phyloP scores from a whole-genome alignment of 2,329 filamentous ascomycete genomes.

The Ophiocordyceps sinensis region DNA sequence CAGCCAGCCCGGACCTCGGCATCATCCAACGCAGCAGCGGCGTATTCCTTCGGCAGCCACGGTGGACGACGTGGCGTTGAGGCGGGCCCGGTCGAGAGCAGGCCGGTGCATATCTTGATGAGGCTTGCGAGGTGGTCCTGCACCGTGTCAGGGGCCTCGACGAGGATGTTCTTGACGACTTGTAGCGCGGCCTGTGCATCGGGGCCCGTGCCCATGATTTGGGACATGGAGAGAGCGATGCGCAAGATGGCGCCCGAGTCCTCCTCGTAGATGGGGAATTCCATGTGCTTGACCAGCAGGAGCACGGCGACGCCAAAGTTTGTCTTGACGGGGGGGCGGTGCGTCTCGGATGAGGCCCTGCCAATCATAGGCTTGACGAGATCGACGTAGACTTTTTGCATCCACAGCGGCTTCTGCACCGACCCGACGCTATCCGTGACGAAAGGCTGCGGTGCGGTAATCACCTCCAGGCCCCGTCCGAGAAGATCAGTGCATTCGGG shows the following conservation, averaged over 20 bases:
- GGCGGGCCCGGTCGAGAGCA: constrained; percentile 17
- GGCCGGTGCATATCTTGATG: constrained; percentile 28
- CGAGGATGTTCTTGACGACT: constrained; percentile 32
- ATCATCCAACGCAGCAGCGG: constrained; percentile 2
- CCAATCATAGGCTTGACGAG: constrained; percentile 30
- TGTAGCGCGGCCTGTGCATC: constrained; percentile 33
- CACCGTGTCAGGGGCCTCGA: constrained; percentile 28
- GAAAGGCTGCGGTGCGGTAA: constrained; percentile 24
- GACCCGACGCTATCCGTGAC: constrained; percentile 27
- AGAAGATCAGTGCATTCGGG: constrained; percentile 20
- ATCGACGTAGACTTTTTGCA: constrained; percentile 34
- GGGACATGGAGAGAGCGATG: constrained; percentile 32
- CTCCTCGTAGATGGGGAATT: constrained; percentile 35
- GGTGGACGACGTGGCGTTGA: constrained; percentile 10
- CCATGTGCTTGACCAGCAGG: constrained; percentile 32
- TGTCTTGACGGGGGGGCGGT: constrained; percentile 14
- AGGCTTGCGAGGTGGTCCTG: constrained; percentile 34
- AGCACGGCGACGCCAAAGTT: constrained; percentile 34
- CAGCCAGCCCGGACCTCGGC: constrained; percentile 18
- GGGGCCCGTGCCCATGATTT: constrained; percentile 22
- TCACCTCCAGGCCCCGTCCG: constrained; percentile 25
- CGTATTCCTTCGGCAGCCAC: constrained; percentile 16
- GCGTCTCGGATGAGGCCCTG: constrained; percentile 12
- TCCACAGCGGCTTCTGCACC: constrained; percentile 28
- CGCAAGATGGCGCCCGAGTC: constrained; percentile 32